Evolutionary conservation across 768 basidiomycete genomes (phyloP).

Genomic region (Boletus pseudopeckii): DNA sequence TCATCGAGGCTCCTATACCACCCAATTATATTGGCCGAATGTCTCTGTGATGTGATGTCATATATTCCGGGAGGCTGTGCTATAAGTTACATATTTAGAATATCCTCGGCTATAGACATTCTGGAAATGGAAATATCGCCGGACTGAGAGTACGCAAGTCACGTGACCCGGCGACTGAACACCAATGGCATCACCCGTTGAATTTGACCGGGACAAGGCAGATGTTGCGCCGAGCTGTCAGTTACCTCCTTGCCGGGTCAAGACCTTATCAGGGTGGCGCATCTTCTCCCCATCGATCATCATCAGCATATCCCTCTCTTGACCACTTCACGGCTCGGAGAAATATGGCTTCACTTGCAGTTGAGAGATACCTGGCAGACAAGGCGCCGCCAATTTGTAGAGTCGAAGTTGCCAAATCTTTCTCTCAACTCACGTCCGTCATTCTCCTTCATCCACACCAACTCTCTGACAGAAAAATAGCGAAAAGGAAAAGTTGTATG

Average conservation of each 20-base stretch:
- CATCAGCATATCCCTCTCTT: background rate
- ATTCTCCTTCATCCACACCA: background rate
- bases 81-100: no score
- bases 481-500: slow-evolving; percentile 72
- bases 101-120: no score
- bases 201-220: background rate
- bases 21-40: no score
- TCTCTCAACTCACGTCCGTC: slow-evolving; percentile 60
- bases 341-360: slow-evolving; percentile 35
- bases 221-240: slow-evolving; percentile 7
- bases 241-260: slow-evolving; percentile 1
- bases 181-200: no score
- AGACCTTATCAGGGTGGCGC: slow-evolving; percentile 6
- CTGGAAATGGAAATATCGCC: no score
- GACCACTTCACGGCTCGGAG: background rate
- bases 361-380: slow-evolving; percentile 74
- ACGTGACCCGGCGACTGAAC: no score
- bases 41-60: no score
- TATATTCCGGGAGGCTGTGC: no score
- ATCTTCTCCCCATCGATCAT: slow-evolving; percentile 7
- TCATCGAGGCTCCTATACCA: no score
- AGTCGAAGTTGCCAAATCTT: slow-evolving; percentile 64
- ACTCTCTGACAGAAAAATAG: slow-evolving; percentile 36
- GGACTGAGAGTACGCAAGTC: no score
- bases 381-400: slow-evolving; percentile 71